Conservation (phyloP, 2,329 filamentous ascomycete genomes). For the Corynespora cassiicola region DNA sequence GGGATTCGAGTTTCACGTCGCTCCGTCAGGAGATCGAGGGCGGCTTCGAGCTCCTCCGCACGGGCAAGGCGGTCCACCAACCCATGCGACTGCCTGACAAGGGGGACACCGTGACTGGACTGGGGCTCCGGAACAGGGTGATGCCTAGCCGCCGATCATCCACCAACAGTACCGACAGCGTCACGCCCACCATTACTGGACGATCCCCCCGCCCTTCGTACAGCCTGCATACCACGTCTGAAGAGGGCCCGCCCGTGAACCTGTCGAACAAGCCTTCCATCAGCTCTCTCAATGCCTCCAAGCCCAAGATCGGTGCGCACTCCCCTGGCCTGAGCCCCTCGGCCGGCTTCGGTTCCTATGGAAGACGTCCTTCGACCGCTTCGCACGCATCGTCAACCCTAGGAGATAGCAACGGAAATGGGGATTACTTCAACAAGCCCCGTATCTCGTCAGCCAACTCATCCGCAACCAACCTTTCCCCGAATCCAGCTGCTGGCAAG, state of each 20-base stretch:
- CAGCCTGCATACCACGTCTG: conserved; percentile 28
- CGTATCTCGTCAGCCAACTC: conserved; percentile 48
- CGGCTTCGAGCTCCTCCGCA: conserved; percentile 65
- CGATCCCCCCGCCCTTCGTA: conserved; percentile 33
- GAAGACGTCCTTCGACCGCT: conserved; percentile 36
- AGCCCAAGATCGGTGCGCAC: conserved; percentile 37
- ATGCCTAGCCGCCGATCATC: conserved; percentile 31
- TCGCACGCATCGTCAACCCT: conserved; percentile 39
- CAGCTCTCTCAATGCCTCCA: conserved; percentile 39
- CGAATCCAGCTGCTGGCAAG: conserved; percentile 59
- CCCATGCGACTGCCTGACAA: conserved; percentile 59
- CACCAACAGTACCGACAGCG: conserved; percentile 46
- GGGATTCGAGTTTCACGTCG: conserved; percentile 68
- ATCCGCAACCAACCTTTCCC: conserved; percentile 39
- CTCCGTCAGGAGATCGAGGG: conserved; percentile 71
- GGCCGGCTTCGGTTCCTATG: conserved; percentile 37
- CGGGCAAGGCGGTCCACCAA: conserved; percentile 70
- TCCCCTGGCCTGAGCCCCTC: conserved; percentile 41
- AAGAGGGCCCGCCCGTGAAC: conserved; percentile 34
- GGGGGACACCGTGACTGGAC: conserved; percentile 53
- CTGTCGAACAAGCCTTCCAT: conserved; percentile 43
- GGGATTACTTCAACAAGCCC: conserved; percentile 49
- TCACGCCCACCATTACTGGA: conserved; percentile 36
- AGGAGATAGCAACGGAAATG: conserved; percentile 29
- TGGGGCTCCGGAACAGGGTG: conserved; percentile 55